Conservation (phyloP, 106 monocot species). For the Allium cepa region DNA sequence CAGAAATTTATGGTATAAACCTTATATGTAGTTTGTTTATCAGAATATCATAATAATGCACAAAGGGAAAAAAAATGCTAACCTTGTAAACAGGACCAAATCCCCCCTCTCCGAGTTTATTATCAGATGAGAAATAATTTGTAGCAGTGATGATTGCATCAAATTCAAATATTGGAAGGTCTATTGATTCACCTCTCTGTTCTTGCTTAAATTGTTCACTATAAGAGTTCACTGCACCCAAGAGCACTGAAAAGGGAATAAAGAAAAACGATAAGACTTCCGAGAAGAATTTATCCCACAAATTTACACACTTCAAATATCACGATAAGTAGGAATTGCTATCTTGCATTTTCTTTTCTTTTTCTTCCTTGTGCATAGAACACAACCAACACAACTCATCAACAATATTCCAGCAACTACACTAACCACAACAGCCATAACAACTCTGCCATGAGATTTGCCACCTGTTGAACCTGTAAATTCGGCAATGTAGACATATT, state of each 20-base stretch:
- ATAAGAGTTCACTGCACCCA: not conserved
- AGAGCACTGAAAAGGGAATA: not conserved
- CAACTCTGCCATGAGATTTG: not conserved
- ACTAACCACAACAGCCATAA: not conserved
- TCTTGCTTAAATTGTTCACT: not conserved
- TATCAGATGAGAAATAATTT: not conserved
- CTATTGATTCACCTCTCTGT: not conserved
- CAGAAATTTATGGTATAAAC: too few relatives aligned
- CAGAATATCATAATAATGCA: too few relatives aligned
- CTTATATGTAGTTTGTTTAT: too few relatives aligned
- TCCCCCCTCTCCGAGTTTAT: conserved; percentile 12
- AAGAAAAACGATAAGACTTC: too few relatives aligned
- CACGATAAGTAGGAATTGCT: too few relatives aligned
- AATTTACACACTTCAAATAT: too few relatives aligned
- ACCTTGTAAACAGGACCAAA: conserved; percentile 12
- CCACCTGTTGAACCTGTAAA: not conserved
- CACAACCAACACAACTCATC: not conserved
- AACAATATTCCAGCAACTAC: not conserved
- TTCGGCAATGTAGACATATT: too few relatives aligned
- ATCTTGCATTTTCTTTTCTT: not conserved
- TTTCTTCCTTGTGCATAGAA: conserved; percentile 4
- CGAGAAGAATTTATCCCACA: too few relatives aligned
- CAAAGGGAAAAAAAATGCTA: not conserved
- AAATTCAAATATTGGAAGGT: conserved; percentile 3
- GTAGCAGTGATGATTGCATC: not conserved